Conservation (phyloP, 73 alveolate species). For the Strombidium stylifer region DNA sequence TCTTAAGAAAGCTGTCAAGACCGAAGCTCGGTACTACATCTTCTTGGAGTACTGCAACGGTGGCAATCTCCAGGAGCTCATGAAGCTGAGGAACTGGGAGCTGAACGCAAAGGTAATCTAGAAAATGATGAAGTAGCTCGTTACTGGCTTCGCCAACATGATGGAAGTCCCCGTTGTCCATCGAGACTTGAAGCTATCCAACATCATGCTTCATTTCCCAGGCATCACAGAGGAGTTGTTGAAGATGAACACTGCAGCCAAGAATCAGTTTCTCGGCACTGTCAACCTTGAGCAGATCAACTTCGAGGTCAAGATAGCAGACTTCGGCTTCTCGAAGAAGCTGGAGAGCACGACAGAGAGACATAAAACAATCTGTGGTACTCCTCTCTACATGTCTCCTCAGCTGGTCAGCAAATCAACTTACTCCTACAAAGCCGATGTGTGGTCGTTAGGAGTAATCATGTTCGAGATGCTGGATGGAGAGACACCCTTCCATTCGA, state of each 20-base stretch:
- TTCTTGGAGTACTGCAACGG: slow-evolving; percentile 23
- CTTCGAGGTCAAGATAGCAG: slow-evolving; percentile 13
- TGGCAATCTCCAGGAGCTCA: not conserved
- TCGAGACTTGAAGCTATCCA: slow-evolving; percentile 14
- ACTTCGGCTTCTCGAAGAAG: slow-evolving; percentile 17
- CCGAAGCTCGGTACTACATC: slow-evolving; percentile 6
- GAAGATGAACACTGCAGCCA: not conserved
- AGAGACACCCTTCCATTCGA: slow-evolving; percentile 4
- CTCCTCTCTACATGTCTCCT: slow-evolving; percentile 32
- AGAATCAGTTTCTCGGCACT: not conserved
- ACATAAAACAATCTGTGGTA: slow-evolving; percentile 22
- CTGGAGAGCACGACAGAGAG: not conserved
- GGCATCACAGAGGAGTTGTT: not conserved
- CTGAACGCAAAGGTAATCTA: not conserved
- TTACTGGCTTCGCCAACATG: not conserved
- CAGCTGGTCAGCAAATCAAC: not conserved
- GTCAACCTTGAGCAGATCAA: not conserved
- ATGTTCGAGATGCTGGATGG: slow-evolving; percentile 8
- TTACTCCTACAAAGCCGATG: slow-evolving; percentile 12
- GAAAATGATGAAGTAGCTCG: slow-evolving; percentile 1
- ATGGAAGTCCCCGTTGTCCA: not conserved
- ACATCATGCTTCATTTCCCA: not conserved
- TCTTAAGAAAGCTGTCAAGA: not conserved
- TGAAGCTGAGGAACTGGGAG: not conserved
- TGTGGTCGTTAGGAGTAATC: slow-evolving; percentile 17